Evolutionary conservation across 352 stramenopile genomes (phyloP).

Genomic region (Phytophthora hibernalis): DNA sequence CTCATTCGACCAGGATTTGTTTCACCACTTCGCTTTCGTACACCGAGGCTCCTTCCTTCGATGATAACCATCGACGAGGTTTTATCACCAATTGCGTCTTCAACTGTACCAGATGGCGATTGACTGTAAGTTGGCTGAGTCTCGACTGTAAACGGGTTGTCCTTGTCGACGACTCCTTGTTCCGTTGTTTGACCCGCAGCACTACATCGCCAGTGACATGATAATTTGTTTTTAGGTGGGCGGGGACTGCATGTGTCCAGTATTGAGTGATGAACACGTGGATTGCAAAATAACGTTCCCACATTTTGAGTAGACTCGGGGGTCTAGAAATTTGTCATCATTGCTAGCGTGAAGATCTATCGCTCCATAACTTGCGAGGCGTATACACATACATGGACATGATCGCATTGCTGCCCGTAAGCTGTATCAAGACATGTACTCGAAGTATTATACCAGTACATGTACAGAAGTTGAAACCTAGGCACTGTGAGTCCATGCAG

Average conservation of each 20-base stretch:
- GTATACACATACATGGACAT: no score
- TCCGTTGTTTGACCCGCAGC: constrained; percentile 3
- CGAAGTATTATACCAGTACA: no score
- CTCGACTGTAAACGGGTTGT: neutral
- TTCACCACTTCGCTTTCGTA: neutral
- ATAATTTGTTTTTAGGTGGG: constrained; percentile 4
- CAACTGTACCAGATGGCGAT: neutral
- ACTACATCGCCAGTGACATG: constrained; percentile 17
- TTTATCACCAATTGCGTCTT: neutral
- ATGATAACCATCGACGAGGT: neutral
- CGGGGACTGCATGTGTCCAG: constrained; percentile 13
- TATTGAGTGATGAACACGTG: neutral
- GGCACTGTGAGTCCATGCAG: no score
- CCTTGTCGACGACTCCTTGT: neutral
- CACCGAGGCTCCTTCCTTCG: neutral
- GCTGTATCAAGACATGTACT: no score
- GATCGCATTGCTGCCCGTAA: no score
- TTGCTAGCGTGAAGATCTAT: no score
- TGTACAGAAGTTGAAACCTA: no score
- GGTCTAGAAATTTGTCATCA: no score
- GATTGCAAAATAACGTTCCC: neutral
- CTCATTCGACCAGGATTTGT: neutral
- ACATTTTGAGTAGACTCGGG: no score
- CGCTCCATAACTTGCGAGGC: no score
- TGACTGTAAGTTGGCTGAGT: neutral